phyloP scores from a whole-genome alignment of 495 filamentous ascomycete genomes.

The Neurospora sp. region DNA sequence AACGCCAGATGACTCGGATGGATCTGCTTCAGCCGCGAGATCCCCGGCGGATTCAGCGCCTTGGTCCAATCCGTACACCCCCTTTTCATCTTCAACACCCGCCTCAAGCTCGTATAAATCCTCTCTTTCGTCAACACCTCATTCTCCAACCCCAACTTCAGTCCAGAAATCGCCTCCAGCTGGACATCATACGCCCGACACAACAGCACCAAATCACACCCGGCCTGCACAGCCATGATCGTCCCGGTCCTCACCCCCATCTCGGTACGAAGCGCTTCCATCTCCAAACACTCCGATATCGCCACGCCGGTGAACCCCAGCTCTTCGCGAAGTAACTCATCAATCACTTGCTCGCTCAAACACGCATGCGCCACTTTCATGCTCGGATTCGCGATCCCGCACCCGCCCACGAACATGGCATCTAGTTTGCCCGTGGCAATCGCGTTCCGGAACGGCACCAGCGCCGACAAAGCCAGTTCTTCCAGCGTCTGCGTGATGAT shows the following conservation, averaged over 20 bases:
- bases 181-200: constrained; percentile 80
- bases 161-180: constrained; percentile 73
- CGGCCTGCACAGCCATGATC: constrained; percentile 89
- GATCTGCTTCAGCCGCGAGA: constrained; percentile 60
- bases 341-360: constrained; percentile 80
- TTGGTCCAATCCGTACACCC: constrained; percentile 76
- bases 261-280: constrained; percentile 84
- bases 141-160: constrained; percentile 79
- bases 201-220: constrained; percentile 76
- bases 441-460: constrained; percentile 80
- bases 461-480: constrained; percentile 70
- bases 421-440: constrained; percentile 68
- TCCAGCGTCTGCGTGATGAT: constrained; percentile 87
- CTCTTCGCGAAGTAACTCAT: constrained; percentile 70
- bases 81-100: constrained; percentile 65
- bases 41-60: constrained; percentile 68
- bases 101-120: constrained; percentile 60
- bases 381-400: constrained; percentile 74
- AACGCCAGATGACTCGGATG: constrained; percentile 69
- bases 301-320: constrained; percentile 81
- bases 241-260: constrained; percentile 88
- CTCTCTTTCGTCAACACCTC: constrained; percentile 68
- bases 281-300: constrained; percentile 91
- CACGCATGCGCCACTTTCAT: constrained; percentile 91
- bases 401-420: constrained; percentile 88